Percentiles rank a stretch among this genome's conserved stretches.
These are phyloP conservation scores for Mycena maculata DNA, from an alignment of 768 basidiomycete genomes.

Conservation along the genomic window DNA sequence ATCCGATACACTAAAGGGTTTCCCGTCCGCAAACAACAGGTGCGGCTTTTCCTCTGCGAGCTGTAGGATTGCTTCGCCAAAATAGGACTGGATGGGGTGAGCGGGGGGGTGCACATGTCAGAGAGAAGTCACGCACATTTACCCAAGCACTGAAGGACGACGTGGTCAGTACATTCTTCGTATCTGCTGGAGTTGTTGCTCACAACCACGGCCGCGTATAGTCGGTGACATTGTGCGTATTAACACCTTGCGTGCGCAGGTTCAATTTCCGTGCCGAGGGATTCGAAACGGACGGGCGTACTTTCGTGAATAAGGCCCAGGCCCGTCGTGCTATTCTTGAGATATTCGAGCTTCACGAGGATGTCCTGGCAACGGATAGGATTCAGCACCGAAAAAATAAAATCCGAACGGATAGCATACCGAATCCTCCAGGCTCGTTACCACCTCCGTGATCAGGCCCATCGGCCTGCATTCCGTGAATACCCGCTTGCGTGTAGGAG, in stretches of 20 bases:
- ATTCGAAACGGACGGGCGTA: neutral
- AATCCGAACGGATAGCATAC: neutral
- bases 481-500: too few species aligned
- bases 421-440: constrained; percentile 25
- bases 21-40: constrained; percentile 25
- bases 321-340: constrained; percentile 33
- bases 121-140: constrained; percentile 16
- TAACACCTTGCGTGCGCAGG: constrained; percentile 1
- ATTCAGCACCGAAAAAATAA: neutral
- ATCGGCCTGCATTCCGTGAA: constrained; percentile 29
- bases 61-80: constrained; percentile 30
- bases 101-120: neutral
- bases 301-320: constrained; percentile 34
- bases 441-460: constrained; percentile 32
- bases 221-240: constrained; percentile 18
- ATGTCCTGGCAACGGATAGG: constrained; percentile 23
- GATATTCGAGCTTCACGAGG: constrained; percentile 28
- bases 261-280: neutral
- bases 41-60: constrained; percentile 30
- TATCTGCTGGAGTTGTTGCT: neutral
- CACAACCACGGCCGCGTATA: constrained; percentile 35
- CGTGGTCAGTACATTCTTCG: neutral
- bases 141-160: constrained; percentile 24
- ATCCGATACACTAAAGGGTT: constrained; percentile 12
- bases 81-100: constrained; percentile 24